Base-by-base conservation (phyloP, 345 rosid genomes). In the Crucihimalaya himalaica region DNA sequence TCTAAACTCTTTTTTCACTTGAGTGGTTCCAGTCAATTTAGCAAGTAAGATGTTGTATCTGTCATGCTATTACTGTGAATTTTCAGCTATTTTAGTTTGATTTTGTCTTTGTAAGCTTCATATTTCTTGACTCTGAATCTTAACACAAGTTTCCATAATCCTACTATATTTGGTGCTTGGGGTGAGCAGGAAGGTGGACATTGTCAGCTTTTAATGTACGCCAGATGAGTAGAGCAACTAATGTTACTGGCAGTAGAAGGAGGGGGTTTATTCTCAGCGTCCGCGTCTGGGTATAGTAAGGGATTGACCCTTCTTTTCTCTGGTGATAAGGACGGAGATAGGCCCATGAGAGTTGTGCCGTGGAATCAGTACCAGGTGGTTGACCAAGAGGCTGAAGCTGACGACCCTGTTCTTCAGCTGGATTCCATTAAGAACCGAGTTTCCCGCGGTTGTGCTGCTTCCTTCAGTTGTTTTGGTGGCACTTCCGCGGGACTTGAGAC, bases 231-330 rank as follows among this genome's bases (percentile, higher is more conserved):
- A 82, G 83, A 83, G 84, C 19, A 71, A 13, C 91, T 81, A 85
- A 95, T 95, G 99, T 88, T 95, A 88, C 83, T 92, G 70, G 91
- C 94, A 81, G 94, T 86, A 73, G 97, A 92, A 92, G 98, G 98
- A 87, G 97, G 99, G 75, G 91, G 96, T 50, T 92, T 95, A 81
- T 95, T 95, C 91, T 92, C 96, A 85, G 83, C 97, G 81, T 91
- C 97, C 5, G 91, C 94, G 47, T 89, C 93, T 68, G 97, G 99
- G 84, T 88, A 87, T 88, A 92, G 92, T 61, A 90, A 87, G 76
- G 96, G 97, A 28, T 66, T 95, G 75, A 76, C 96, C 84, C 97
- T 95, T 81, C 96, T 95, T 68, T 81, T 95, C 70, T 80, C 93
- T 82, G 91, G 97, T 80, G 89, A 87, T 84, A 88, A 81, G 72